A percentile compares a stretch with the other conserved stretches of the same genome.
Conservation (phyloP, 805 yeast species). For the Candida hungchunana region DNA sequence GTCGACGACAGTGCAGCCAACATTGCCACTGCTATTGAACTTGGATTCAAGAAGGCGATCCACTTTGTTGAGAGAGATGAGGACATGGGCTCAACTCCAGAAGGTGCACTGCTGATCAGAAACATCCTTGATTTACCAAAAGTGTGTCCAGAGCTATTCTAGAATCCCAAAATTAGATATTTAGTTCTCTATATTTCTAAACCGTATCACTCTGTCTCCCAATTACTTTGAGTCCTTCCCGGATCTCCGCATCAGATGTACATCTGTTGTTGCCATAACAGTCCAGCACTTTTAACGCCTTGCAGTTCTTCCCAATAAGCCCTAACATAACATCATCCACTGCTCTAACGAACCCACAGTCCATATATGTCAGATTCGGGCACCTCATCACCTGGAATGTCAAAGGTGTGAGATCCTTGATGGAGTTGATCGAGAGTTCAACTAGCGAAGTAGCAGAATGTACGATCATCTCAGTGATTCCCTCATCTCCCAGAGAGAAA, state of each 20-base stretch:
- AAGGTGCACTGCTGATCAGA: conserved; percentile 49
- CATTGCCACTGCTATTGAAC: conserved; percentile 62
- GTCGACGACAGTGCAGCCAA: conserved; percentile 86
- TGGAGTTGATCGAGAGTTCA: conserved; percentile 68
- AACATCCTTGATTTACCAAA: conserved; percentile 48
- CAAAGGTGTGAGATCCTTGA: conserved; percentile 49
- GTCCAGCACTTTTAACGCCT: conserved; percentile 61
- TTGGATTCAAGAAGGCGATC: conserved; percentile 69
- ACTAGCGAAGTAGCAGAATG: conserved; percentile 67
- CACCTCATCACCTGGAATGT: conserved; percentile 45
- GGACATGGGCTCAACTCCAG: conserved; percentile 37
- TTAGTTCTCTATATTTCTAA: conserved; percentile 1
- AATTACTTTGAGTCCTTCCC: conserved; percentile 55
- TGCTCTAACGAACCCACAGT: conserved; percentile 75
- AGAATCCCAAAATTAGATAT: too few relatives aligned
- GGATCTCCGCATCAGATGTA: conserved; percentile 47
- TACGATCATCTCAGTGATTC: conserved; percentile 51
- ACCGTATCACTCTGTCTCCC: conserved; percentile 69
- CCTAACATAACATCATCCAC: conserved; percentile 69
- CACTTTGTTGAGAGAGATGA: conserved; percentile 73
- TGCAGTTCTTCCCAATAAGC: conserved; percentile 52
- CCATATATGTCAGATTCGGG: conserved; percentile 64
- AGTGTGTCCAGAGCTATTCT: conserved; percentile 24
- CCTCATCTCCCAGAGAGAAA: conserved; percentile 56
- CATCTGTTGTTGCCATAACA: conserved; percentile 78